Evolutionary conservation across 2,329 filamentous ascomycete genomes (phyloP).

Genomic region (Aureobasidium sp.): DNA sequence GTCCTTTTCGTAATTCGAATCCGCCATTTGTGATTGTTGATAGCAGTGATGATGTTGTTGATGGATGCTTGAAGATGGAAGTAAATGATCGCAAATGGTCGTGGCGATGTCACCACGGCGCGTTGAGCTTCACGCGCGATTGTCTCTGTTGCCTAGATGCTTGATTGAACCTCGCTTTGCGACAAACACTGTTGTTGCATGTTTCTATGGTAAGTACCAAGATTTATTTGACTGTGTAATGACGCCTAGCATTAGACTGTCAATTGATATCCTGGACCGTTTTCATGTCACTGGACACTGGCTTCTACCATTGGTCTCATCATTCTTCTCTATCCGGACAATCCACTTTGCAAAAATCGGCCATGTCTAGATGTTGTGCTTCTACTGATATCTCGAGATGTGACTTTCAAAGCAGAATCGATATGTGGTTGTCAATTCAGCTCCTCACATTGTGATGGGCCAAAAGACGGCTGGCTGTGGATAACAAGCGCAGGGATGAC

Average conservation of each 20-base stretch:
- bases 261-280: neutral
- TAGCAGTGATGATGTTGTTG: neutral
- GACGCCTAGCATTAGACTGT: neutral
- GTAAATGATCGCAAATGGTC: neutral
- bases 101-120: neutral
- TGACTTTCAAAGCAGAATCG: neutral
- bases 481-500: neutral
- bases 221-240: neutral
- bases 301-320: neutral
- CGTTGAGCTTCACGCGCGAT: conserved; percentile 1
- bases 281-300: neutral
- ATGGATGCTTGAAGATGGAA: neutral
- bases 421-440: neutral
- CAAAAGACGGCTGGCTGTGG: neutral
- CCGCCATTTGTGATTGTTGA: neutral
- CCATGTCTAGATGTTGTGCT: neutral
- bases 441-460: neutral
- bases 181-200: neutral
- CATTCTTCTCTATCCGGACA: neutral
- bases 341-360: too few species aligned
- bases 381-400: neutral
- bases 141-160: neutral
- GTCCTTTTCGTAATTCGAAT: neutral
- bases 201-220: neutral
- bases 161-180: neutral